Evolutionary conservation across 2,329 filamentous ascomycete species (phyloP).

Genomic region (Hortaea werneckii): DNA sequence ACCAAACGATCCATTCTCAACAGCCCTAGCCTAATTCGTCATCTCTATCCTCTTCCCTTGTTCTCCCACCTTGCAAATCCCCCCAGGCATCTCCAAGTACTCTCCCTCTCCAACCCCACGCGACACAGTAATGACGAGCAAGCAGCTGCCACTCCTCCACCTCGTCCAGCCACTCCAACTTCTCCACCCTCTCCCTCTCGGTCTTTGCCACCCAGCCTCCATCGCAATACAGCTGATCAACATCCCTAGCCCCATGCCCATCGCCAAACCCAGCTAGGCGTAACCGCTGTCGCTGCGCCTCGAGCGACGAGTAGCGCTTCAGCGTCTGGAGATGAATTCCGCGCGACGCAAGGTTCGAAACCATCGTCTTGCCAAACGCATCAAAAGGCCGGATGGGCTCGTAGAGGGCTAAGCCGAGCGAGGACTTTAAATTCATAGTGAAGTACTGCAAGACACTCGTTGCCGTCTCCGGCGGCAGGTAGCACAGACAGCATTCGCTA

Average conservation of each 20-base stretch:
- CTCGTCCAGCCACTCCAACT: slow-evolving; percentile 82
- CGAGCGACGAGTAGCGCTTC: slow-evolving; percentile 56
- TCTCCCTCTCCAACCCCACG: slow-evolving; percentile 66
- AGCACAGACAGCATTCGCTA: slow-evolving; percentile 93
- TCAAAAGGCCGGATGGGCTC: slow-evolving; percentile 80
- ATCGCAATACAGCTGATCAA: slow-evolving; percentile 57
- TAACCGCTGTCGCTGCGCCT: slow-evolving; percentile 59
- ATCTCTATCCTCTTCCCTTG: slow-evolving; percentile 1
- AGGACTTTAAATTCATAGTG: slow-evolving; percentile 30
- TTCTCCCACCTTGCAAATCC: slow-evolving; percentile 12
- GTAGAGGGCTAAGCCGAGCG: slow-evolving; percentile 59
- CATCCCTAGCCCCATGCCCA: slow-evolving; percentile 48
- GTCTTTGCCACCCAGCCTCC: slow-evolving; percentile 56
- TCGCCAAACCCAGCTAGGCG: slow-evolving; percentile 53
- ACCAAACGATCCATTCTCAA: no score
- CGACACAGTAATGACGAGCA: slow-evolving; percentile 78
- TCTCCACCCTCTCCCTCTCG: slow-evolving; percentile 72
- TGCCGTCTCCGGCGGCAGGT: slow-evolving; percentile 60
- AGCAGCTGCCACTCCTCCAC: slow-evolving; percentile 88
- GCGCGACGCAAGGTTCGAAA: slow-evolving; percentile 72
- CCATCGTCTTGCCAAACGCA: slow-evolving; percentile 85
- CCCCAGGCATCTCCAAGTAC: slow-evolving; percentile 15
- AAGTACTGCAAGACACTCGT: slow-evolving; percentile 33
- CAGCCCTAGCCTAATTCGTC: not conserved
- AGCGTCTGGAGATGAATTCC: slow-evolving; percentile 80